These are phyloP conservation scores for Leishmania lainsoni DNA, from an alignment of 208 protist genomes.

Conservation along the genomic window DNA sequence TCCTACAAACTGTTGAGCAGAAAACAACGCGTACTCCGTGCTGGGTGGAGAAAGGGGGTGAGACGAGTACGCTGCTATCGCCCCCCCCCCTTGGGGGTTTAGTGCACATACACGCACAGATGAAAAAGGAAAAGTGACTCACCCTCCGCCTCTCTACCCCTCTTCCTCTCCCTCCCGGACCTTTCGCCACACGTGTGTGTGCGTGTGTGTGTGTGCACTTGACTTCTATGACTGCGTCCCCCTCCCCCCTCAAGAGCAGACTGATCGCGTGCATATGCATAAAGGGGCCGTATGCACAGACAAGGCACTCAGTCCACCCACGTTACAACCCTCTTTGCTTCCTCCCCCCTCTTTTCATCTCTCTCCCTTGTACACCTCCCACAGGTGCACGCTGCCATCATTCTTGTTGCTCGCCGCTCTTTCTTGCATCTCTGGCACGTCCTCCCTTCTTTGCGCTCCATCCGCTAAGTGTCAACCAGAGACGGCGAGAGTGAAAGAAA, in stretches of 20 bases:
- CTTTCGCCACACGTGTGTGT: background rate
- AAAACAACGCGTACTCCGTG: too few species aligned
- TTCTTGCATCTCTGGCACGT: background rate
- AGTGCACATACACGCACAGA: background rate
- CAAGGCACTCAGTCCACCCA: background rate
- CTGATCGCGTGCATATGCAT: background rate
- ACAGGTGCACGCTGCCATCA: background rate
- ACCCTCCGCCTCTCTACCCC: background rate
- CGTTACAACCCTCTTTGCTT: background rate
- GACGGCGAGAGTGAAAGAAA: background rate
- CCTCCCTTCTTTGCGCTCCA: background rate
- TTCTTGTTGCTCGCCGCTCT: background rate
- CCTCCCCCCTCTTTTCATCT: background rate
- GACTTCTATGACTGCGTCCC: background rate
- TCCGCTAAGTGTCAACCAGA: background rate
- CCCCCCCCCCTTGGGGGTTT: background rate
- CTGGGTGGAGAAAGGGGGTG: background rate
- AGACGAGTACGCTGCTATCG: background rate
- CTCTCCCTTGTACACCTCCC: background rate
- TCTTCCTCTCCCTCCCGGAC: background rate
- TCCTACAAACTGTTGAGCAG: background rate
- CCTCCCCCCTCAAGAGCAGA: background rate
- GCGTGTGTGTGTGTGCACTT: background rate
- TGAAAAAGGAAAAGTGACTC: background rate
- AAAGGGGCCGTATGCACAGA: background rate